A percentile compares a stretch with the other conserved stretches of the same genome.
phyloP scores from a whole-genome alignment of 2,329 filamentous ascomycete species.

The Aspergillus sp. region DNA sequence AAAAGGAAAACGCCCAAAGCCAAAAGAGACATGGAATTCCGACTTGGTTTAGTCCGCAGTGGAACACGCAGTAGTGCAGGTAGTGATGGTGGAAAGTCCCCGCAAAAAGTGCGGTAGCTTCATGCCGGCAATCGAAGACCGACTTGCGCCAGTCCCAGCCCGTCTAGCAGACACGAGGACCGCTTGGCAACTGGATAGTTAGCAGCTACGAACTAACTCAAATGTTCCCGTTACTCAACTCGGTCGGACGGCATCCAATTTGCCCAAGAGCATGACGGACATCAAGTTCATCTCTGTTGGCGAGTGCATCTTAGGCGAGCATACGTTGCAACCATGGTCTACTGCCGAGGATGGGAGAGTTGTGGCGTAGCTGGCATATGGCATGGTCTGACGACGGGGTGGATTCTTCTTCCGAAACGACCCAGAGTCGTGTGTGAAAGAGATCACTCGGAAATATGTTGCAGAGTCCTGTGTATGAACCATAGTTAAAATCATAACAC shows the following conservation, averaged over 20 bases:
- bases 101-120: constrained; percentile 8
- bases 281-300: neutral
- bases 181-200: neutral
- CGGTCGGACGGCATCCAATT: neutral
- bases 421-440: neutral
- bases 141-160: neutral
- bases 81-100: neutral
- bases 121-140: constrained; percentile 6
- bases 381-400: neutral
- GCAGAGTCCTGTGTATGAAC: neutral
- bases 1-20: neutral
- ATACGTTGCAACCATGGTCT: neutral
- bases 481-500: neutral
- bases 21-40: too few relatives aligned
- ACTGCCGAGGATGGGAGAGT: neutral
- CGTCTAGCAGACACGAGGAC: neutral
- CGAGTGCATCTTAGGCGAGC: neutral
- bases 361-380: neutral
- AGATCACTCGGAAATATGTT: constrained; percentile 3
- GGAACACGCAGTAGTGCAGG: neutral
- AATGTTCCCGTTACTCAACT: constrained; percentile 1
- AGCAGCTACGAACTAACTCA: neutral
- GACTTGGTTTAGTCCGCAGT: neutral
- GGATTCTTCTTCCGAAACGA: neutral
- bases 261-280: neutral